These are phyloP conservation scores for Trametes sp. DNA, from an alignment of 1,284 basidiomycete species.

Conservation along the genomic window DNA sequence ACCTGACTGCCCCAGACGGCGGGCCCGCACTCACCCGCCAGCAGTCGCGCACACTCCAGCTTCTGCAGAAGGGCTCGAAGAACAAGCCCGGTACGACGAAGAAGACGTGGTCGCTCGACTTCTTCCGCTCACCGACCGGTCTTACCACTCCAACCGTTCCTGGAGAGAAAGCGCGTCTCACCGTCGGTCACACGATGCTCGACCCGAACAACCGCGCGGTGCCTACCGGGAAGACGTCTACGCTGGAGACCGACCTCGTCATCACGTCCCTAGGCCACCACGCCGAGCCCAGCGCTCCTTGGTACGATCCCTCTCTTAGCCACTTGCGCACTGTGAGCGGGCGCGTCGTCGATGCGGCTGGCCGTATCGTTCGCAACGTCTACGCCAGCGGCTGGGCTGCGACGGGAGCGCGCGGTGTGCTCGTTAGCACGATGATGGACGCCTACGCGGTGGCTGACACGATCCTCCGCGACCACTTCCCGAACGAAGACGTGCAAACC, in stretches of 20 bases:
- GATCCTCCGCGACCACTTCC: constrained; percentile 65
- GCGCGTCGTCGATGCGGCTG: constrained; percentile 57
- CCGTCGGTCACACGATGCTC: constrained; percentile 67
- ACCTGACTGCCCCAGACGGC: constrained; percentile 50
- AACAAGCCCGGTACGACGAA: constrained; percentile 52
- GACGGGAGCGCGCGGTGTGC: constrained; percentile 90
- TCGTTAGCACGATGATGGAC: constrained; percentile 95
- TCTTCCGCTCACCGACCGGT: constrained; percentile 75
- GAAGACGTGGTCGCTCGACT: constrained; percentile 84
- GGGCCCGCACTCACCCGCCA: constrained; percentile 58
- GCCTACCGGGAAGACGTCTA: constrained; percentile 64
- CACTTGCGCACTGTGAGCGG: constrained; percentile 63
- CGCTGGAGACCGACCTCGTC: constrained; percentile 76
- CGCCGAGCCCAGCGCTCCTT: constrained; percentile 64
- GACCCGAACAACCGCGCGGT: constrained; percentile 62
- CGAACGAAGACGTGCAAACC: constrained; percentile 24
- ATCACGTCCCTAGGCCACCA: constrained; percentile 91
- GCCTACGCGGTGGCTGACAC: constrained; percentile 83
- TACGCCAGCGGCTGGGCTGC: constrained; percentile 97
- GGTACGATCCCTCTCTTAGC: constrained; percentile 59
- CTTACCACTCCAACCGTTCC: constrained; percentile 46
- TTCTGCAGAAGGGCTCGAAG: constrained; percentile 75
- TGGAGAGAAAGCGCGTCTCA: constrained; percentile 47
- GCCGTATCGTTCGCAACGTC: constrained; percentile 62
- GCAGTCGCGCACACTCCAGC: constrained; percentile 70